These are phyloP conservation scores for Colletotrichum filicis DNA, from an alignment of 2,329 filamentous ascomycete species.

Conservation along the genomic window DNA sequence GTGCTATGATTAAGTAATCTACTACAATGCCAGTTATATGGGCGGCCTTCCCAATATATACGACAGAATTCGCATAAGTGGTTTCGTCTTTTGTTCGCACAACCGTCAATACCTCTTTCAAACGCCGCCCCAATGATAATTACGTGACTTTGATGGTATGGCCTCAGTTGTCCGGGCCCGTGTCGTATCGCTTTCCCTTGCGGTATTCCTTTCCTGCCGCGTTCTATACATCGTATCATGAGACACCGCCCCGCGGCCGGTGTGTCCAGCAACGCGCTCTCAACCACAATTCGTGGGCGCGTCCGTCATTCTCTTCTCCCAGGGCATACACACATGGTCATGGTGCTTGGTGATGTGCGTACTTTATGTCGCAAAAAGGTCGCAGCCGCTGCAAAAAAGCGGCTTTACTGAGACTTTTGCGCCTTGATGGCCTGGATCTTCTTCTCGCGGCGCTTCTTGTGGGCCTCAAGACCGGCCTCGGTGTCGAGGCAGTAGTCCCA, in stretches of 20 bases:
- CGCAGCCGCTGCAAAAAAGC: not conserved
- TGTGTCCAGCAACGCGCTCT: constrained; percentile 2
- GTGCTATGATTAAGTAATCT: constrained; percentile 31
- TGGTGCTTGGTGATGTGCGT: not conserved
- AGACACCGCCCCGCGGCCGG: not conserved
- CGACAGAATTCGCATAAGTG: constrained; percentile 18
- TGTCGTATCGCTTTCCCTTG: constrained; percentile 27
- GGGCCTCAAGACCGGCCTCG: constrained; percentile 88
- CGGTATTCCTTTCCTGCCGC: constrained; percentile 14
- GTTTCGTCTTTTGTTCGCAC: constrained; percentile 8
- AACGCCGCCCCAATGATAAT: constrained; percentile 36
- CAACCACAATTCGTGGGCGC: not conserved
- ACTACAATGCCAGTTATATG: constrained; percentile 33
- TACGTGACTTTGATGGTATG: constrained; percentile 22
- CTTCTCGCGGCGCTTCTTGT: constrained; percentile 83
- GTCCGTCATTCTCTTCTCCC: not conserved
- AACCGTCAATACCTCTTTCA: constrained; percentile 29
- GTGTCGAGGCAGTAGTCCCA: constrained; percentile 97
- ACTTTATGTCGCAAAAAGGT: not conserved
- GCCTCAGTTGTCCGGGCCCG: constrained; percentile 6
- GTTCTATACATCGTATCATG: constrained; percentile 30
- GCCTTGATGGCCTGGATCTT: constrained; percentile 74
- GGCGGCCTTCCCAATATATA: constrained; percentile 33
- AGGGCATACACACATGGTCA: not conserved
- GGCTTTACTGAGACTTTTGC: constrained; percentile 74